Base-by-base conservation (phyloP, 257 asterid species). In the Catharanthus roseus region DNA sequence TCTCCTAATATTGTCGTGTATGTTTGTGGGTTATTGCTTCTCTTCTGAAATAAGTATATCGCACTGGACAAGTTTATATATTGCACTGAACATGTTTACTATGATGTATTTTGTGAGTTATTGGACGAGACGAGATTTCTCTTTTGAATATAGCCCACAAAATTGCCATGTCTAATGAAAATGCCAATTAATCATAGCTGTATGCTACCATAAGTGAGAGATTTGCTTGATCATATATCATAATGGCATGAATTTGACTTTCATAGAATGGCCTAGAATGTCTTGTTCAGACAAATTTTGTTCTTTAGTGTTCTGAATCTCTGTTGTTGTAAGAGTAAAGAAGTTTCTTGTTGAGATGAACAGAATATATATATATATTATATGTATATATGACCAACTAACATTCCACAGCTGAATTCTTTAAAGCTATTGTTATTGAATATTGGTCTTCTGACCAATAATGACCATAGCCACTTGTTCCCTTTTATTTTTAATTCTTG, bases 161-260 rank as follows among this genome's bases (percentile, higher is more conserved):
- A 57, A 11, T 61, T 47, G 41, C 31, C 49, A 11, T 21, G 11
- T 26, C 28, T 13, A 47, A 34, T 8, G n/a, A n/a, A n/a, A n/a
- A 24, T 39, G 72, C 72, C 72, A 65, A 41, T 58, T 73, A 24
- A 57, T 42, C 21, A 39, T 21, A 50, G 73, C 67, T 67, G 61
- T 42, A 42, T 44, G 77, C 23, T 10, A 18, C 38, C 3, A 8
- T 66, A 1, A 47, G 21, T 24, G 28, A 31, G 28, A 23, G 42
- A 55, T 39, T 70, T 55, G 12, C 6, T 55, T 18, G 64, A 34
- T 57, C 24, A 41, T 15, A 41, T 15, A 61, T 61, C 21, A 8
- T 61, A 15, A 33, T 61, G 33, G 38, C 21, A 58, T 44, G 6
- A 41, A 26, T 39, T 71, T 71, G 74, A 55, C 65, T 51, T 26